Percentiles rank a stretch among this genome's conserved stretches.
Evolutionary conservation across 495 filamentous ascomycete genomes (phyloP).

Genomic region (Aspergillus olivimuriae): DNA sequence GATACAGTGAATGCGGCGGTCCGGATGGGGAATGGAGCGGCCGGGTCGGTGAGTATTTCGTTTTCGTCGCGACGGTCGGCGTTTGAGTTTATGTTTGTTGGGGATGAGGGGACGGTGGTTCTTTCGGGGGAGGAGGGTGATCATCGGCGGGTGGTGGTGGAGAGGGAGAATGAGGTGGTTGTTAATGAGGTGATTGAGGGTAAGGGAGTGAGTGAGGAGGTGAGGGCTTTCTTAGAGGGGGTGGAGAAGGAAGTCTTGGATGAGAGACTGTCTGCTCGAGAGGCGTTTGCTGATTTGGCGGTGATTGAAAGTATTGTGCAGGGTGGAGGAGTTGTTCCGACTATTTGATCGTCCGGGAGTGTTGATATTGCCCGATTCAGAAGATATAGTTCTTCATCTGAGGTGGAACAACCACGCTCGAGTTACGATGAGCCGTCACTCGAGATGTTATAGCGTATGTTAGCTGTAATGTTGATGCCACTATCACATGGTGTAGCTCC

Average conservation of each 20-base stretch:
- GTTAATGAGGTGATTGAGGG: constrained; percentile 2
- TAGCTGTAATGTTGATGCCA: too few relatives aligned
- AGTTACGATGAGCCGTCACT: too few relatives aligned
- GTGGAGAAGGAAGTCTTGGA: background rate
- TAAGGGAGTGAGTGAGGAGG: constrained; percentile 1
- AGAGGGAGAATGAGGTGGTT: background rate
- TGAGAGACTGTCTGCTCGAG: background rate
- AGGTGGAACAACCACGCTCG: too few relatives aligned
- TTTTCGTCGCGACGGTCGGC: background rate
- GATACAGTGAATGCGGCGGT: constrained; percentile 58
- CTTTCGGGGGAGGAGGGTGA: background rate
- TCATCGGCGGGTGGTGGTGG: background rate
- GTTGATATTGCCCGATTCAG: too few relatives aligned
- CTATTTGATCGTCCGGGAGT: background rate
- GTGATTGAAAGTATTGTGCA: background rate
- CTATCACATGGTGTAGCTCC: too few relatives aligned
- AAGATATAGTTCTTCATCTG: too few relatives aligned
- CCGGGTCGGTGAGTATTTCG: background rate
- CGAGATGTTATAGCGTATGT: too few relatives aligned
- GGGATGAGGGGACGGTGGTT: background rate
- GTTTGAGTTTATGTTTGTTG: constrained; percentile 3
- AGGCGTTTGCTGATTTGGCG: constrained; percentile 1
- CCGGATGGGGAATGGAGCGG: background rate
- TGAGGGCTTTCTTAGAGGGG: background rate
- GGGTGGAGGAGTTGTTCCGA: background rate